A percentile compares a stretch with the other conserved stretches of the same genome.
phyloP scores from a whole-genome alignment of 805 yeast species.

The Metschnikowia shivogae region DNA sequence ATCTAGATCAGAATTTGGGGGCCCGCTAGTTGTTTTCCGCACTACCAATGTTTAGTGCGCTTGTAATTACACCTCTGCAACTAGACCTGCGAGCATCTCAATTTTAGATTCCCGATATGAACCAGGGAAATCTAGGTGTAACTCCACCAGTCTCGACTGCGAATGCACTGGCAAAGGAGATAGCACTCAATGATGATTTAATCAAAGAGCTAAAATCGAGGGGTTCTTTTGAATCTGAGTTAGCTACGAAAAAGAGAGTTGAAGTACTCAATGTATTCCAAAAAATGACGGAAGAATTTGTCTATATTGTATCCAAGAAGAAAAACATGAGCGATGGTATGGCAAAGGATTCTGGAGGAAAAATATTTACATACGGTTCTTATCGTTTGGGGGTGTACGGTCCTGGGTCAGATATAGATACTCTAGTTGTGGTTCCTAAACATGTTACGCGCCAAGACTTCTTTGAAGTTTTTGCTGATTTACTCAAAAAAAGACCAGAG shows the following conservation, averaged over 20 bases:
- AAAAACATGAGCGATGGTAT: constrained; percentile 96
- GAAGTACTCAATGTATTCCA: constrained; percentile 71
- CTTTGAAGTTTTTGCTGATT: constrained; percentile 70
- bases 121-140: constrained; percentile 48
- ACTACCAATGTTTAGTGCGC: neutral
- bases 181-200: constrained; percentile 66
- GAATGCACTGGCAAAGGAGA: constrained; percentile 80
- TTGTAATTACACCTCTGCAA: neutral
- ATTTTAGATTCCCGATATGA: neutral
- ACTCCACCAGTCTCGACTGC: constrained; percentile 83
- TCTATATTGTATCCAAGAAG: constrained; percentile 68
- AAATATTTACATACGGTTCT: constrained; percentile 93
- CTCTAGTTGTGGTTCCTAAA: constrained; percentile 94
- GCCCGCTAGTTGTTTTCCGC: neutral
- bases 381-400: constrained; percentile 95
- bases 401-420: constrained; percentile 97
- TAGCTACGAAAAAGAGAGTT: constrained; percentile 75
- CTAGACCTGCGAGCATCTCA: neutral
- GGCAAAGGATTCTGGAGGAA: constrained; percentile 97
- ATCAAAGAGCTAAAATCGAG: constrained; percentile 74
- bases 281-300: constrained; percentile 73
- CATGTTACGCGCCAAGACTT: constrained; percentile 90
- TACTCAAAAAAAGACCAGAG: constrained; percentile 72
- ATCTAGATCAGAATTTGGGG: neutral
- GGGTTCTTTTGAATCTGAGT: constrained; percentile 86